Base-by-base conservation (phyloP, 176 grass and related monocot genomes). In the Carex kokanica region DNA sequence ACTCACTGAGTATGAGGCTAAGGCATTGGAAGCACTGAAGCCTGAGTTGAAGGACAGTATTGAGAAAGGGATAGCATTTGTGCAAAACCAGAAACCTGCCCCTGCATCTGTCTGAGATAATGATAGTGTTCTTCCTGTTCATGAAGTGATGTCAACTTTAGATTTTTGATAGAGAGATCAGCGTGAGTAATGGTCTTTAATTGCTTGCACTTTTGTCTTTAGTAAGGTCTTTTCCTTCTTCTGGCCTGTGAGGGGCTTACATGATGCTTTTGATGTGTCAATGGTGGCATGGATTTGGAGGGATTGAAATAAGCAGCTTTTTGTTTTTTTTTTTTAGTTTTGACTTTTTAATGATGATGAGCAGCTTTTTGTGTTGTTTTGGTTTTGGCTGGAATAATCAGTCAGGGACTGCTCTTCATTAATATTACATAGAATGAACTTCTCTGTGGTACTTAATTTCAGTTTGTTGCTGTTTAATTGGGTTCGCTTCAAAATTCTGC, bases 31-130 rank as follows among this genome's bases (percentile, higher is more conserved):
- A 36, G 85, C 85, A 0, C 81, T 96, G 69, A 96, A 96, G 87
- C 17, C 85, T 7, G 91, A 93, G 78, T 67, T 96, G 87, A 96
- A 91, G 74, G 88, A 62, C 58, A 96, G 93, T 84, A 96, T 96
- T 7, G 91, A 96, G 87, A 95, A 95, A 84, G 93, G 90, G 9
- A 73, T 95, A 0, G 61, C 85, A 4, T 96, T 96, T 1, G 88
- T 58, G 0, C 83, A 89, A 54, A 93, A 94, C 68, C 57, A 86
- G 80, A 63, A 84, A 70, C 57, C 77, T 51, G 85, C 86, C 21
- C 25, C 90, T n/a, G 93, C 93, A 13, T 85, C 88, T 56, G 88
- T 93, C 81, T 96, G 85, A 96, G 43, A 24, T 85, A 34, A 41
- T 55, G 54, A 41, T 64, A 40, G 51, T 55, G 13, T 86, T 80